phyloP scores from a whole-genome alignment of 441 rosid species.

The Populus hybrid region DNA sequence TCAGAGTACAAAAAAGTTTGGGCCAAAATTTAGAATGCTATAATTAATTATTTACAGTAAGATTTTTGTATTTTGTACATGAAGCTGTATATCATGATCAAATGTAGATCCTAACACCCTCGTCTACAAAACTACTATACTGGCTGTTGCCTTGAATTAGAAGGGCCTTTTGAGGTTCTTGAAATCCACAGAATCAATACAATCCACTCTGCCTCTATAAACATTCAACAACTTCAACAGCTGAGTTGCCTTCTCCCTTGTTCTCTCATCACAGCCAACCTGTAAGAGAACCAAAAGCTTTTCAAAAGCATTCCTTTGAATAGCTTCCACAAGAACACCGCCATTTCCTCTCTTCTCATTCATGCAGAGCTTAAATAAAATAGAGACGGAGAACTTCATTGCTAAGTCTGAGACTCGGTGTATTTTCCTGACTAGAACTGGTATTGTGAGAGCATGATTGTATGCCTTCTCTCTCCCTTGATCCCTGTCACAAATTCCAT shows the following conservation, averaged over 20 bases:
- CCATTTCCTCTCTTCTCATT: constrained; percentile 27
- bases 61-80: not conserved
- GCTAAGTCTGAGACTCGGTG: constrained; percentile 61
- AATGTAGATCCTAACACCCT: not conserved
- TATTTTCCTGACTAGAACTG: constrained; percentile 70
- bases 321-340: constrained; percentile 51
- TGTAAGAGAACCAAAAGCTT: constrained; percentile 71
- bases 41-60: not conserved
- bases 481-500: constrained; percentile 42
- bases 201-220: constrained; percentile 51
- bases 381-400: constrained; percentile 58
- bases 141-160: constrained; percentile 23
- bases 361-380: constrained; percentile 69
- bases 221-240: constrained; percentile 58
- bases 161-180: constrained; percentile 66
- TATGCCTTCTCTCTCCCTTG: constrained; percentile 40
- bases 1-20: not conserved
- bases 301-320: constrained; percentile 80
- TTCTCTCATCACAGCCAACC: constrained; percentile 63
- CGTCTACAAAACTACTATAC: not conserved
- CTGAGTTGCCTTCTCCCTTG: constrained; percentile 69
- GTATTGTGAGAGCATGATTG: constrained; percentile 46
- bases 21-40: not conserved
- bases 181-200: constrained; percentile 67
- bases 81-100: not conserved